phyloP scores from a whole-genome alignment of 371 early-diverging fungal genomes.

The Cladochytrium tenue region DNA sequence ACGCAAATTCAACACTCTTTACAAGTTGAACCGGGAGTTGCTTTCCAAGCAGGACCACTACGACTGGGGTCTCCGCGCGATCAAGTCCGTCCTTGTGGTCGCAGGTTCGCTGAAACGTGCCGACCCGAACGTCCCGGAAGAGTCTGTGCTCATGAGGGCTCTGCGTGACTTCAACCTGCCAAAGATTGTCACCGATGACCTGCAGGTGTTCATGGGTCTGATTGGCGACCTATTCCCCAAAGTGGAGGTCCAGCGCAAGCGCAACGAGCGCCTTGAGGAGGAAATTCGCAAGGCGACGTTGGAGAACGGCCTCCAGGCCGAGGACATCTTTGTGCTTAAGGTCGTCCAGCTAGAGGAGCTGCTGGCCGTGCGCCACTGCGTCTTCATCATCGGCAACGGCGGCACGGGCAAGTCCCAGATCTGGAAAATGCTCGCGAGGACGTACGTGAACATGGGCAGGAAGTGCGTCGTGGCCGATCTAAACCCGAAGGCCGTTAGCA shows the following conservation, averaged over 20 bases:
- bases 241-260: slow-evolving; percentile 58
- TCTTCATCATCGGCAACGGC: slow-evolving; percentile 65
- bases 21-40: slow-evolving; percentile 62
- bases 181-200: slow-evolving; percentile 65
- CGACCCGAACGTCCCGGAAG: slow-evolving; percentile 63
- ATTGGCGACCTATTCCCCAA: slow-evolving; percentile 68
- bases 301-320: slow-evolving; percentile 63
- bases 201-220: slow-evolving; percentile 62
- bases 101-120: slow-evolving; percentile 63
- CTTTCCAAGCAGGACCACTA: slow-evolving; percentile 70
- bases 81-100: slow-evolving; percentile 67
- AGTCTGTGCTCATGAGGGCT: slow-evolving; percentile 66
- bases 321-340: slow-evolving; percentile 65
- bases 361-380: slow-evolving; percentile 66
- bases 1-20: slow-evolving; percentile 64
- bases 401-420: slow-evolving; percentile 67
- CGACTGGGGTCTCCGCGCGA: slow-evolving; percentile 70
- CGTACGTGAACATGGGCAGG: slow-evolving; percentile 59
- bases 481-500: slow-evolving; percentile 68
- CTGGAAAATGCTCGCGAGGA: slow-evolving; percentile 63
- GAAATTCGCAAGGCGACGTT: slow-evolving; percentile 62
- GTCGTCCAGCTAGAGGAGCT: slow-evolving; percentile 65
- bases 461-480: slow-evolving; percentile 58
- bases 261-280: slow-evolving; percentile 58
- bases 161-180: slow-evolving; percentile 70